A percentile compares a stretch with the other conserved stretches of the same genome.
Conservation (phyloP, 2,329 filamentous ascomycete species). For the Aspergillus viridinutans region DNA sequence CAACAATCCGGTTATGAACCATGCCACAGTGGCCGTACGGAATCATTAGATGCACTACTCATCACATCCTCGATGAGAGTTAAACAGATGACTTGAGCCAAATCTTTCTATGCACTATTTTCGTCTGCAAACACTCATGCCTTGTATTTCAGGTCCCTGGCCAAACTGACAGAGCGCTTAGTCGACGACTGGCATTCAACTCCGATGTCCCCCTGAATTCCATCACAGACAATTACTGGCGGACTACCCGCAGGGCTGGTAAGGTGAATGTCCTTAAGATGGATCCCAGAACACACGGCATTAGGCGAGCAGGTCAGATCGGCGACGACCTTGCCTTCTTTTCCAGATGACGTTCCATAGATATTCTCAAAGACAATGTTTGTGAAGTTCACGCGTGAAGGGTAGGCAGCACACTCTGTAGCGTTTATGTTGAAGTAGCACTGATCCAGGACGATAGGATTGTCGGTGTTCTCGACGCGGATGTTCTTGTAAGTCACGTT, state of each 20-base stretch:
- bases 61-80: too few relatives aligned
- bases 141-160: neutral
- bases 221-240: slow-evolving; percentile 50
- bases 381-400: slow-evolving; percentile 56
- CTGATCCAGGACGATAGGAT: slow-evolving; percentile 56
- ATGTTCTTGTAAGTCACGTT: slow-evolving; percentile 62
- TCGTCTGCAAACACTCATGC: neutral
- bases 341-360: slow-evolving; percentile 53
- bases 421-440: slow-evolving; percentile 59
- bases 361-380: slow-evolving; percentile 59
- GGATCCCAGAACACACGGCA: slow-evolving; percentile 55
- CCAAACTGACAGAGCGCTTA: neutral
- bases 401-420: slow-evolving; percentile 50
- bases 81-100: too few relatives aligned
- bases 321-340: slow-evolving; percentile 52
- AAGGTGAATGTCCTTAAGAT: slow-evolving; percentile 53
- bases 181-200: slow-evolving; percentile 32
- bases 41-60: too few relatives aligned
- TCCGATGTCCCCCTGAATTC: slow-evolving; percentile 39
- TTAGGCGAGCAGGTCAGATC: slow-evolving; percentile 54
- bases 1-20: too few relatives aligned
- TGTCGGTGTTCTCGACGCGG: slow-evolving; percentile 56
- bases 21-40: too few relatives aligned
- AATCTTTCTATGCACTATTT: neutral
- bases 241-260: slow-evolving; percentile 46